A percentile compares a stretch with the other conserved stretches of the same genome.
Evolutionary conservation across 805 yeast genomes (phyloP).

Genomic region (Candida railenensis): DNA sequence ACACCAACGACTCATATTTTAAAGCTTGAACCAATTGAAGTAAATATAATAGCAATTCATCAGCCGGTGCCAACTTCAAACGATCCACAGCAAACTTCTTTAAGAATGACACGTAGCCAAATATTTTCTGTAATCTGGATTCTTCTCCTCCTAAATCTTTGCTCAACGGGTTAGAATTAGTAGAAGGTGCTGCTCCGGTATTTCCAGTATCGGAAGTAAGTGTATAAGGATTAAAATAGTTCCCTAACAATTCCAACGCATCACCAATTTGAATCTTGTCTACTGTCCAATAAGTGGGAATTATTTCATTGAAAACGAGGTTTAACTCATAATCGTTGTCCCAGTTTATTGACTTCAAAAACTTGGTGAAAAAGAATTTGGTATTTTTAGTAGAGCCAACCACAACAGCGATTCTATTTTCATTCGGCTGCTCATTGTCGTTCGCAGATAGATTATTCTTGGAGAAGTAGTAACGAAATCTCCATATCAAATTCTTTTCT

Average conservation of each 20-base stretch:
- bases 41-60: conserved; percentile 76
- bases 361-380: conserved; percentile 60
- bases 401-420: conserved; percentile 19
- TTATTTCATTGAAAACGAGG: conserved; percentile 69
- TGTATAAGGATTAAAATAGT: conserved; percentile 58
- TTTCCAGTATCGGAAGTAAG: conserved; percentile 15
- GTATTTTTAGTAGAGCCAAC: conserved; percentile 50
- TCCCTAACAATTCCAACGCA: conserved; percentile 82
- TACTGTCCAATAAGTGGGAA: conserved; percentile 58
- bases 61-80: conserved; percentile 71
- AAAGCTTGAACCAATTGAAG: conserved; percentile 91
- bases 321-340: conserved; percentile 76
- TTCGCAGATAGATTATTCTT: conserved; percentile 53
- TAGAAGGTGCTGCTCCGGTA: conserved; percentile 3
- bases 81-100: conserved; percentile 88
- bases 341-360: conserved; percentile 86
- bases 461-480: conserved; percentile 72
- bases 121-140: conserved; percentile 28
- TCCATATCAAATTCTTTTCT: conserved; percentile 89
- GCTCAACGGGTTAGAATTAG: background rate
- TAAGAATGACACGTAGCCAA: conserved; percentile 53
- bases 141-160: conserved; percentile 7
- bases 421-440: conserved; percentile 14
- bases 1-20: conserved; percentile 60
- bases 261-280: conserved; percentile 80